Base-by-base conservation (phyloP, 805 yeast genomes). In the Candida odintsovae region DNA sequence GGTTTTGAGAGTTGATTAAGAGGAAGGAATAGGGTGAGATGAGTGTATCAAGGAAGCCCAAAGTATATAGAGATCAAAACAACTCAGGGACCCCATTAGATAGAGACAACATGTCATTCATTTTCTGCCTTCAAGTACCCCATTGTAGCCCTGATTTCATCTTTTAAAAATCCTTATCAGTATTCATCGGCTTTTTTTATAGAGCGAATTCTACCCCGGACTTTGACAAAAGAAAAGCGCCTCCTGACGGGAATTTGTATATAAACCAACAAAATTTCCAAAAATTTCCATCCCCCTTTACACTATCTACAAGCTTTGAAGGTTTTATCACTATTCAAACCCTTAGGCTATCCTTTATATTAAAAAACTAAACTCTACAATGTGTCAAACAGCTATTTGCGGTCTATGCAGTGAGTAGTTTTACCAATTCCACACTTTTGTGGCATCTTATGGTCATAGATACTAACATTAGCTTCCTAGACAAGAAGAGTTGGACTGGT, bases 401-500 rank as follows among this genome's bases (percentile, higher is more conserved):
- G 61, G 55, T 33, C 52, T 58, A 13, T 56, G 62, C 57, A 58
- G 61, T 57, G 38, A 42, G 61, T 52, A 2, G n/a, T 6, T 13
- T 3, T 15, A 13, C 42, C 11, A 18, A 40, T 51, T 46, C 37
- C 42, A 48, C 44, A 20, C 28, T 4, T 16, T 15, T 18, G 11
- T n/a, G 11, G 8, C 11, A 33, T n/a, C n/a, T 33, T 18, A 7
- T 33, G 20, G 20, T 33, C 10, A 19, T 16, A 8, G n/a, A 12
- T 33, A 33, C 36, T 33, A 12, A 33, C 36, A 6, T 33, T 18
- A 3, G 11, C 3, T 9, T 33, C 16, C 2, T 11, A 55, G 61
- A 77, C 51, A 74, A 73, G 57, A 78, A 78, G 54, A 70, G 82
- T 13, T 80, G 86, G 86, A 72, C 81, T 38, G 84, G 84, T n/a